phyloP scores from a whole-genome alignment of 768 basidiomycete species.

The Suillus bovinus region DNA sequence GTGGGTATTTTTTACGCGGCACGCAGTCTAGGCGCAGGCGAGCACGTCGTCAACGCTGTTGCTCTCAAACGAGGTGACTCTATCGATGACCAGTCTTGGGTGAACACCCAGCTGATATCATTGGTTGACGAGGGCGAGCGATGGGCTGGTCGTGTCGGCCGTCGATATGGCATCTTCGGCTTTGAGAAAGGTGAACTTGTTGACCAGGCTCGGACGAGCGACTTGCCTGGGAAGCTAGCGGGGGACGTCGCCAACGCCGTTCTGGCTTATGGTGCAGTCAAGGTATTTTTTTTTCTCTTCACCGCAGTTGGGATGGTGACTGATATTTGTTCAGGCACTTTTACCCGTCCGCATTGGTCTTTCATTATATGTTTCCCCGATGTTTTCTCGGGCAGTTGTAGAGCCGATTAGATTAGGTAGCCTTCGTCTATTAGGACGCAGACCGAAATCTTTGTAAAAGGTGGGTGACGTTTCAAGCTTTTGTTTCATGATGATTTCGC shows the following conservation, averaged over 20 bases:
- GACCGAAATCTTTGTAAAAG: not conserved
- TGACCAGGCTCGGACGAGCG: not conserved
- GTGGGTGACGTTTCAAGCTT: slow-evolving; percentile 31
- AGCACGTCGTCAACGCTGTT: slow-evolving; percentile 52
- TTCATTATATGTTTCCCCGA: slow-evolving; percentile 72
- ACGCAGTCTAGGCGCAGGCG: slow-evolving; percentile 67
- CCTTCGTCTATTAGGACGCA: slow-evolving; percentile 15
- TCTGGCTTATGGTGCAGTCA: slow-evolving; percentile 77
- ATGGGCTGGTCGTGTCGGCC: slow-evolving; percentile 70
- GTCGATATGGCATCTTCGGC: slow-evolving; percentile 80
- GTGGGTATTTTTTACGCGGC: slow-evolving; percentile 73
- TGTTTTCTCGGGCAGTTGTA: slow-evolving; percentile 65
- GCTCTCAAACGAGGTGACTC: slow-evolving; percentile 19
- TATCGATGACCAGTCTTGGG: slow-evolving; percentile 35
- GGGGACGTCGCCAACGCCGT: slow-evolving; percentile 83
- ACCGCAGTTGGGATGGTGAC: not conserved
- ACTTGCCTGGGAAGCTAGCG: slow-evolving; percentile 48
- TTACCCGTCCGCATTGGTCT: slow-evolving; percentile 61
- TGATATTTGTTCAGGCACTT: slow-evolving; percentile 50
- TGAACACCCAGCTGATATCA: slow-evolving; percentile 40
- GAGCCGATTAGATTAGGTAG: slow-evolving; percentile 52
- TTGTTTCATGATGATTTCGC: slow-evolving; percentile 53
- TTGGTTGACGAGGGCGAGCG: slow-evolving; percentile 81
- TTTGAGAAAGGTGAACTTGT: slow-evolving; percentile 50
- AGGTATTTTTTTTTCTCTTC: slow-evolving; percentile 48